Base-by-base conservation (phyloP, 768 basidiomycete genomes). In the Butyriboletus loyo region DNA sequence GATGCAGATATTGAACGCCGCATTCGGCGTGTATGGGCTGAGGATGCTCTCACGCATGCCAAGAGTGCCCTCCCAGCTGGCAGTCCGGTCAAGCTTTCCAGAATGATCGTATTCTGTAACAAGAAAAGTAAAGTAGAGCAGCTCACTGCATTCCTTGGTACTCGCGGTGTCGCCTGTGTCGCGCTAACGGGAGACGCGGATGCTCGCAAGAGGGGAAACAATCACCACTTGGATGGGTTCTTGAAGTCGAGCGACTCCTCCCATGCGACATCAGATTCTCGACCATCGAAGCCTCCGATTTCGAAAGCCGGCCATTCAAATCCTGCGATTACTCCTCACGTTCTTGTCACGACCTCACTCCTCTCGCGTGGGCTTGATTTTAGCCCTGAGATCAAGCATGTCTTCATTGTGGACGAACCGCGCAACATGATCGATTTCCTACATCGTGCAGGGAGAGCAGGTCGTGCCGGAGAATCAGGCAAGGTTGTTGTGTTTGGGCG, bases 291-390 rank as follows among this genome's bases (percentile, higher is more conserved):
- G 7, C 14, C 46, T n/a, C 44, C 55, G 0, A n/a, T 39, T 40
- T 44, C 53, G 28, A 56, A 55, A 35, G 57, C 49, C 14, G 54
- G 50, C 5, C 58, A 38, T 39, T 66, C 56, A 6, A 65, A 56
- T 37, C 63, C 65, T 13, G 57, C 72, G 41, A 62, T 71, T 7
- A 69, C 70, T 0, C 83, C 87, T 15, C 81, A 82, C 50, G 85
- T 95, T 35, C 75, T 97, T 61, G 78, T 96, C 49, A 95, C 94
- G 31, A 97, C 94, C 0, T 95, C 92, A 6, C 76, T 97, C 31
- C 84, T 97, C 25, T 92, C 92, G 10, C 82, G 94, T 19, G 94
- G 94, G 2, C 79, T 96, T 2, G 94, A 97, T 67, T 97, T 97
- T 62, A 75, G 84, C 14, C 85, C 91, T 0, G 73, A 73, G 5